Conservation (phyloP, 2,329 filamentous ascomycete genomes). For the Grosmannia clavigera region DNA sequence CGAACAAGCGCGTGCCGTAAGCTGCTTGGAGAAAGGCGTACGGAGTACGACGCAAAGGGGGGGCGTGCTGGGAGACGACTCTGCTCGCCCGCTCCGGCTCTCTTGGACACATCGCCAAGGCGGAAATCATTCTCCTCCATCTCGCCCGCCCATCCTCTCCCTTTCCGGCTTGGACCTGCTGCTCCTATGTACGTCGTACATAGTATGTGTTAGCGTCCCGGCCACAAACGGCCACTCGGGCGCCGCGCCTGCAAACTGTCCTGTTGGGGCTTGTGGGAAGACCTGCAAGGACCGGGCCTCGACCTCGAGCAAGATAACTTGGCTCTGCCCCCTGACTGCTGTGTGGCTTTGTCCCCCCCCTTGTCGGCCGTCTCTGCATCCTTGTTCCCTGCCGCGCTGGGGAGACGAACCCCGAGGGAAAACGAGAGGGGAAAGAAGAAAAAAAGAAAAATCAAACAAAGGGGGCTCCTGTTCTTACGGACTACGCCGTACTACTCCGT, state of each 20-base stretch:
- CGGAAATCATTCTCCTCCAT: background rate
- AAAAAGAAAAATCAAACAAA: background rate
- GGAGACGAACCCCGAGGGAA: background rate
- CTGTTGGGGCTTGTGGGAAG: too few species aligned
- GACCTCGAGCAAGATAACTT: too few species aligned
- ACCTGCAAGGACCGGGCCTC: too few species aligned
- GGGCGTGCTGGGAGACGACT: too few species aligned
- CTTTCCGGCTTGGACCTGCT: too few species aligned
- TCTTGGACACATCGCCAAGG: background rate
- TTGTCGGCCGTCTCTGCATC: background rate
- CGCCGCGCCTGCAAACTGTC: too few species aligned
- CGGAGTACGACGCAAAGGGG: background rate
- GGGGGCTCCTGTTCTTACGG: background rate
- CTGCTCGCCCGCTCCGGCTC: background rate
- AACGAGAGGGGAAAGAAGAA: background rate
- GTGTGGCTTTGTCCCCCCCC: background rate
- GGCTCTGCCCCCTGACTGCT: background rate
- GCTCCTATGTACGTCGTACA: too few species aligned
- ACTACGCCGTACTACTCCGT: background rate
- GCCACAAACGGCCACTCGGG: background rate
- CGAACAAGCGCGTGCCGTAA: background rate
- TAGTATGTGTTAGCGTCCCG: background rate
- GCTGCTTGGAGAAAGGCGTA: background rate
- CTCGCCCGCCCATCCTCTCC: too few species aligned
- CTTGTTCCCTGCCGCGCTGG: slow-evolving; percentile 6